Evolutionary conservation across 2,329 filamentous ascomycete genomes (phyloP), one percentile per base, ranked within the genome.

Genomic region (Colletotrichum filicis): DNA sequence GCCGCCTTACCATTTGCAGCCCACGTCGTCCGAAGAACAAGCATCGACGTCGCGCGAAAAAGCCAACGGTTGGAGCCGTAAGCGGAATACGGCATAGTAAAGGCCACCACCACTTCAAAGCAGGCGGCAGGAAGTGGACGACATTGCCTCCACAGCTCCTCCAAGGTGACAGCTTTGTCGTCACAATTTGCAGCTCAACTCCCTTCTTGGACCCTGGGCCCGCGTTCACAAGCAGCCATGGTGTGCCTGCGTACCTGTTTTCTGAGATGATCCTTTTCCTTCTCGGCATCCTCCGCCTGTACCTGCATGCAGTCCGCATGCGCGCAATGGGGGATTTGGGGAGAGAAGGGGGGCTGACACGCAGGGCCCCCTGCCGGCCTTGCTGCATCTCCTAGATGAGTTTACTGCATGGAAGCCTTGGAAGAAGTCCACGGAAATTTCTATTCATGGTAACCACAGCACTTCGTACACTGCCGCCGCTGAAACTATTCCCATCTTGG

Each of bases 1-100:
- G 66, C 66, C 66, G 71, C 71, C 71, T 73, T 70, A 26, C 71
- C 71, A 22, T 52, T 70, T 65, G 55, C 55, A 71, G 71, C 28
- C 46, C 30, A 61, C 62, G 60, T 60, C 66, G 61, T 70, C 66
- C 67, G 61, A 70, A 65, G 60, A 64, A 69, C 16, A 60, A 62
- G 52, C 55, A 65, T 61, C 22, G 16, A 56, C 42, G 42, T 22
- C 42, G 26, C 55, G 68, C 60, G 26, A 60, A 57, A 53, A 30
- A 19, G 26, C 16, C 56, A 56, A 66, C 55, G 66, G 66, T 70
- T 28, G 35, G 59, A 46, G 24, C 52, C 64, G 32, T 58, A 24
- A 30, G 11, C 46, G 22, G 60, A 59, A 26, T 62, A 64, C 59
- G 26, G 59, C 60, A 69, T 63, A n/a, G 58, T 19, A 59, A 28